Base-by-base conservation (phyloP, 306 rosid genomes). In the Crotalaria pallida region DNA sequence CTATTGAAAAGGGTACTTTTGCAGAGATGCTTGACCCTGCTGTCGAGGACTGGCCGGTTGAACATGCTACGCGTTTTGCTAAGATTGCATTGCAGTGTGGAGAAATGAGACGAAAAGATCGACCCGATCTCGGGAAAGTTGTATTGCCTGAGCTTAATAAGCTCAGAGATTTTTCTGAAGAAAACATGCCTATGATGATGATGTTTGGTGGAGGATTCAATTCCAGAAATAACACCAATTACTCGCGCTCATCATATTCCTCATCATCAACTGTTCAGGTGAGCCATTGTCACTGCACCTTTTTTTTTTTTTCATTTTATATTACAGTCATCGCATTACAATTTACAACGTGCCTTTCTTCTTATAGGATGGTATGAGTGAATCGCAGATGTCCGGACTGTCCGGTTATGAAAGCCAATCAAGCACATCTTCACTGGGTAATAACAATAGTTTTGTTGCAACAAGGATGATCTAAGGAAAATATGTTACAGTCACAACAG, bases 61-160 rank as follows among this genome's bases (percentile, higher is more conserved):
- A 93, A 65, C 87, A 89, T 12, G 84, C 98, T 15, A 29, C 87
- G 45, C 72, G 44, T 21, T 85, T 84, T 38, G 89, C 94, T 7
- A 88, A 81, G 58, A 79, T 90, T 22, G 75, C 91, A 15, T 82
- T 90, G 44, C 83, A 74, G 12, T 92, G 98, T 58, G 83, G 91
- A 0, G 96, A 93, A 48, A 84, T 90, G 92, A 87, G 94, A 83
- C 72, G 81, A 53, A 93, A 81, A 77, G 97, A 90, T 73, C 78
- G 97, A 59, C 98, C 96, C 6, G 92, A 93, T 70, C 96, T 90
- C 29, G 96, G 85, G 13, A 88, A 84, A 61, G 71, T 81, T 49
- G 83, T 88, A 26, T 74, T 90, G 24, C 94, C 94, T 10, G 88
- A 82, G 79, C 88, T 88, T 16, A 85, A 88, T 61, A 80, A 90